Evolutionary conservation across 257 asterid species (phyloP), one percentile per base, ranked within the genome.

Genomic region (Capsicum chinense): DNA sequence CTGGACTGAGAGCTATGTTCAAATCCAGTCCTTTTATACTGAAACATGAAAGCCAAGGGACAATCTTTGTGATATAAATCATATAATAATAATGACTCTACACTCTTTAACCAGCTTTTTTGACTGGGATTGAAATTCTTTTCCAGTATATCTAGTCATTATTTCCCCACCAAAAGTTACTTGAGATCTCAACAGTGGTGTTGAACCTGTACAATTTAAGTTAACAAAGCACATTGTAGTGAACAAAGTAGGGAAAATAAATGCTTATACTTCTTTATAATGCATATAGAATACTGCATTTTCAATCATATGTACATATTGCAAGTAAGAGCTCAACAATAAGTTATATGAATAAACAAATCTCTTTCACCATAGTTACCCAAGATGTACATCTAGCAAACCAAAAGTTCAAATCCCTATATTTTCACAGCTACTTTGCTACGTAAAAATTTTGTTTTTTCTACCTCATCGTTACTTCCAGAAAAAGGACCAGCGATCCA

Each of bases 301-400:
- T 17, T 69, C 56, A 16, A 26, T 76, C 81, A 13, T 76, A 47
- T 76, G 7, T 54, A 76, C 50, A 76, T 14, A 52, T 76, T 52
- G 64, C 81, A 14, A 76, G 81, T 21, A 54, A 76, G 63, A 54
- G 14, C 14, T 76, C 81, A 76, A 52, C 59, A 76, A 50, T 50
- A 21, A 74, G 48, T 52, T 14, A 21, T 11, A 71, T 44, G 37
- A 76, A 52, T 37, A 76, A 76, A 76, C 63, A 76, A 21, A 76
- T 52, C 81, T 52, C 26, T 74, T 21, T 74, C 17, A 19, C 19
- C 60, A 12, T 50, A 74, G 44, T 52, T 19, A 19, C 12, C 64
- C 64, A 52, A 78, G 48, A 78, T 78, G 33, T 26, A 78, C 48
- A 54, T 54, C 16, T 54, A 78, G 19, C 50, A 78, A 78, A 78